Evolutionary conservation across 495 filamentous ascomycete genomes (phyloP), one percentile per base, ranked within the genome.

Genomic region (Letharia columbiana): DNA sequence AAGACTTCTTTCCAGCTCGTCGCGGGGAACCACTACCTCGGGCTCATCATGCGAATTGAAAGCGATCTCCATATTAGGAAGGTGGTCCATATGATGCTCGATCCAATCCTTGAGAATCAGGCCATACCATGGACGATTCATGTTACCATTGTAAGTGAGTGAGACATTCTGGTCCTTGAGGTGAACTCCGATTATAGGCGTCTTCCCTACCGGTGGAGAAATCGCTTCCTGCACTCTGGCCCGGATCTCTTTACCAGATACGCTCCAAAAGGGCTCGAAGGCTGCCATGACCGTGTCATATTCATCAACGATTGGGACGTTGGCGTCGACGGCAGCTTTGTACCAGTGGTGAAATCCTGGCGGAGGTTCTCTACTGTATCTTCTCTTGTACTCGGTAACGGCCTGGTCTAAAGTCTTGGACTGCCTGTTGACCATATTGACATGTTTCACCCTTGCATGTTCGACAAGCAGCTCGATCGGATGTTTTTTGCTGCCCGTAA

Each of bases 291-390:
- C 28, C 6, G 52, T 35, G 5, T 56, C 52, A 13, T 56, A 56
- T 4, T 56, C 52, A 8, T 56, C 52, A 18, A 56, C 37, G 28
- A 56, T 35, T 23, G 52, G 0, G 15, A 10, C 28, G 18, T 56
- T 56, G 2, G 31, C 28, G 1, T 35, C 52, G 12, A 56, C 31
- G 5, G 52, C 52, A n/a, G 52, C 52, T 35, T 35, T 15, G 15
- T 35, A 56, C 52, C 52, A 56, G 13, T 56, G 11, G 31, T 35
- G 31, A 5, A 56, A 56, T 56, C 52, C 52, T 9, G 52, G 52
- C 11, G 52, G 31, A 37, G 52, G 52, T 37, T 56, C 52, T 13
- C 52, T 56, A 12, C 52, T 56, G 52, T 56, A 35, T 56, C 52
- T 33, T 37, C 15, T 56, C 11, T 18, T 37, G 15, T 56, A 56